A percentile compares a stretch with the other conserved stretches of the same genome.
Evolutionary conservation across 768 basidiomycete species (phyloP).

Genomic region (Exidia glandulosa): DNA sequence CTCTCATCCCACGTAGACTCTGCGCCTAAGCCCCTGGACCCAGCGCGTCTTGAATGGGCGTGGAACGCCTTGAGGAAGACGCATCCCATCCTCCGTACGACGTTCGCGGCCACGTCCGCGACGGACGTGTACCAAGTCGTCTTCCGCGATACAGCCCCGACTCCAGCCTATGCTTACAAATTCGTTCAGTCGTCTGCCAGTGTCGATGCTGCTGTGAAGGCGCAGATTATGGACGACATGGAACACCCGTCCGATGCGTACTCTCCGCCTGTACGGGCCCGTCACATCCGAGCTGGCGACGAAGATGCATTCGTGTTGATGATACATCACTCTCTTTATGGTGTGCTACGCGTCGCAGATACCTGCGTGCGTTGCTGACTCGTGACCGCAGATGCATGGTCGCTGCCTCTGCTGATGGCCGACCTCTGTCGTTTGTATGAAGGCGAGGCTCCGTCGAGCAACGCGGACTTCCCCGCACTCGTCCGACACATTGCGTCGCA

Average conservation of each 20-base stretch:
- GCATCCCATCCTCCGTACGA: constrained; percentile 11
- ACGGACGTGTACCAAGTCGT: constrained; percentile 12
- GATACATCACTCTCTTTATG: constrained; percentile 42
- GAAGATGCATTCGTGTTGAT: constrained; percentile 18
- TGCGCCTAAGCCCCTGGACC: background rate
- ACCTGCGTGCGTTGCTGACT: background rate
- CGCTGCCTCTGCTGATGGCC: constrained; percentile 28
- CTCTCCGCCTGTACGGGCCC: constrained; percentile 16
- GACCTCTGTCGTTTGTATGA: constrained; percentile 30
- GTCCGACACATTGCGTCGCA: background rate
- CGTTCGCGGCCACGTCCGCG: constrained; percentile 27
- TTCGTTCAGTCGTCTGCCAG: background rate
- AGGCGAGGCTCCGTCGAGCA: constrained; percentile 7
- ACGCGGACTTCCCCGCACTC: background rate
- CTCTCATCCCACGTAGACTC: background rate
- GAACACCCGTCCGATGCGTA: background rate
- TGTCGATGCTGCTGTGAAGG: constrained; percentile 4
- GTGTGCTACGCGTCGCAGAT: background rate
- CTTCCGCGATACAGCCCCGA: constrained; percentile 13
- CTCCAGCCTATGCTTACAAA: constrained; percentile 6
- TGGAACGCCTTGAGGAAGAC: constrained; percentile 3
- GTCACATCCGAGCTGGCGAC: constrained; percentile 9
- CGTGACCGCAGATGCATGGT: constrained; percentile 33
- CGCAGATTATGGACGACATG: constrained; percentile 15
- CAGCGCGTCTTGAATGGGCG: background rate